Conservation (phyloP, 2,329 filamentous ascomycete species). For the Diaporthe vaccinii region DNA sequence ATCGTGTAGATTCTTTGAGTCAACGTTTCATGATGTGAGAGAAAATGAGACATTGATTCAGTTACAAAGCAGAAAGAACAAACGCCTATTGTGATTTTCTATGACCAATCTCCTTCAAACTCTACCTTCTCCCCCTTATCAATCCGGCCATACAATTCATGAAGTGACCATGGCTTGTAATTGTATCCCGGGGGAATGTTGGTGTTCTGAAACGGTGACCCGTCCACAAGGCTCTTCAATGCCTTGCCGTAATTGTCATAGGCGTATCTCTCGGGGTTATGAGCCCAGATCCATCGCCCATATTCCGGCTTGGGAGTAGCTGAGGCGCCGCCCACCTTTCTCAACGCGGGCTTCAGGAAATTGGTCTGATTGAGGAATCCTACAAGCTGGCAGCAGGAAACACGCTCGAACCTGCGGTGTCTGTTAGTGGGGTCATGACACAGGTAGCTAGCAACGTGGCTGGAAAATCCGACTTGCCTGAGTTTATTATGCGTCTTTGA, state of each 20-base stretch:
- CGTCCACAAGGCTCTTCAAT: constrained; percentile 19
- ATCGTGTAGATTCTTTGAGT: neutral
- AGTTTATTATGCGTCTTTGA: constrained; percentile 30
- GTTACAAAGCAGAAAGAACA: neutral
- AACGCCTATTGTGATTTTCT: neutral
- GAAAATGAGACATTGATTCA: neutral
- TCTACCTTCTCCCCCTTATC: constrained; percentile 26
- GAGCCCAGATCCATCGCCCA: constrained; percentile 45
- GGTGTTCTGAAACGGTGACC: constrained; percentile 6
- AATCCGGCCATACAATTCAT: constrained; percentile 11
- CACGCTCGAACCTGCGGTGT: constrained; percentile 38
- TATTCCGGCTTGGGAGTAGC: constrained; percentile 30
- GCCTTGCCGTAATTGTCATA: constrained; percentile 34
- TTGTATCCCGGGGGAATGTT: constrained; percentile 14
- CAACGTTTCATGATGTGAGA: neutral
- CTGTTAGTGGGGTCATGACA: neutral
- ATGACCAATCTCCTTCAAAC: constrained; percentile 37
- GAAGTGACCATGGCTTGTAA: constrained; percentile 2
- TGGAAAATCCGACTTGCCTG: constrained; percentile 1
- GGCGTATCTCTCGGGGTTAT: constrained; percentile 42
- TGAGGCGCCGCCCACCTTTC: constrained; percentile 31
- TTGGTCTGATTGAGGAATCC: constrained; percentile 43
- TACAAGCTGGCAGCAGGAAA: constrained; percentile 41
- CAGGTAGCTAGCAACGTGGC: rapidly evolving
- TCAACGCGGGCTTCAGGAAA: constrained; percentile 43